Conservation (phyloP, 176 grass and related monocot genomes). For the Rhynchospora breviuscula region DNA sequence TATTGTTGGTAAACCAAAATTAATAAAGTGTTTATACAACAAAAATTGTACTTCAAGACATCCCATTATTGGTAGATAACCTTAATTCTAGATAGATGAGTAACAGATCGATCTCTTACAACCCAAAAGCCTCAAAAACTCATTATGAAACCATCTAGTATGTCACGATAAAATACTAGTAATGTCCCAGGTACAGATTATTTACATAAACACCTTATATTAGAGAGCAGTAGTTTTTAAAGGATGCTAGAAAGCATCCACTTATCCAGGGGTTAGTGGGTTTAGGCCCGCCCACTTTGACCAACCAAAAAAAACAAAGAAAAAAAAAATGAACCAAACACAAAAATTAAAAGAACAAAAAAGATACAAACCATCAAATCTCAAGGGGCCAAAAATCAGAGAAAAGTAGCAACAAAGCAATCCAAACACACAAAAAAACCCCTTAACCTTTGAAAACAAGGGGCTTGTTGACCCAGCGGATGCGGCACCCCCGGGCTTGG, state of each 20-base stretch:
- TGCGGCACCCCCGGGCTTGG: conserved; percentile 59
- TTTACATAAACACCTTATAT: neutral
- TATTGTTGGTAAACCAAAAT: no score
- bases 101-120: neutral
- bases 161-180: neutral
- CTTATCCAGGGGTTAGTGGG: neutral
- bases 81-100: neutral
- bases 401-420: neutral
- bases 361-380: neutral
- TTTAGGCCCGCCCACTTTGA: neutral
- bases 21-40: no score
- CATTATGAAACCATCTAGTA: neutral
- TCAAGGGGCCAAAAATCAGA: neutral
- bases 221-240: neutral
- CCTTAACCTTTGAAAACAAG: conserved; percentile 58
- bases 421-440: neutral
- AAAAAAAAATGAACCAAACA: neutral
- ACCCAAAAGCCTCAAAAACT: neutral
- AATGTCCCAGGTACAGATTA: neutral
- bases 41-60: neutral
- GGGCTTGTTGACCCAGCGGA: conserved; percentile 90
- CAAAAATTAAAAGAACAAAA: neutral
- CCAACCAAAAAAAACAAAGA: neutral
- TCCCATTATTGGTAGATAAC: neutral
- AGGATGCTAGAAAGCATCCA: neutral